A percentile compares a stretch with the other conserved stretches of the same genome.
Conservation (phyloP, 495 filamentous ascomycete genomes). For the Daldinia vernicosa region DNA sequence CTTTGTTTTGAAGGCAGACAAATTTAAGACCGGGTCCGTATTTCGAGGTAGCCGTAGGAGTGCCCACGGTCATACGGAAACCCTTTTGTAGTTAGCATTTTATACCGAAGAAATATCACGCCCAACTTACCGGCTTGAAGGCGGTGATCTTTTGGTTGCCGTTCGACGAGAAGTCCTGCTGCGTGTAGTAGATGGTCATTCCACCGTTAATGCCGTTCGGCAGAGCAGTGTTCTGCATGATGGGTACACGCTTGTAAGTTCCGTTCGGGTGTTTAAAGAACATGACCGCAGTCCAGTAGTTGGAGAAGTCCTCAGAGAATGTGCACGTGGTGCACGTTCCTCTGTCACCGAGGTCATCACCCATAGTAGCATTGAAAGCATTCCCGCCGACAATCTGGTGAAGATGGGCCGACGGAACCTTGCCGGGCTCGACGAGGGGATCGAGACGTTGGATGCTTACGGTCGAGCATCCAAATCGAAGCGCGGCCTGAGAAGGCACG, state of each 20-base stretch:
- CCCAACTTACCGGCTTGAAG: constrained; percentile 56
- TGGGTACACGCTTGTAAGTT: constrained; percentile 60
- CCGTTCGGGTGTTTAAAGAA: constrained; percentile 64
- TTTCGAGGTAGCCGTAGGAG: constrained; percentile 48
- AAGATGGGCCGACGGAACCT: constrained; percentile 56
- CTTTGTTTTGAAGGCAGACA: constrained; percentile 57
- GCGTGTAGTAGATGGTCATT: constrained; percentile 65
- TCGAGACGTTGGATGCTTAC: constrained; percentile 60
- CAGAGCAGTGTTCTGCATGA: constrained; percentile 59
- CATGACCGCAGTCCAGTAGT: constrained; percentile 62
- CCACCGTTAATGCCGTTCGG: constrained; percentile 60
- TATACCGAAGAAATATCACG: neutral
- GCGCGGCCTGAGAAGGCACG: constrained; percentile 54
- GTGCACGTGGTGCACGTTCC: constrained; percentile 59
- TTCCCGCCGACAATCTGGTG: constrained; percentile 63
- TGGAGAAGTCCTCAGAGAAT: constrained; percentile 59
- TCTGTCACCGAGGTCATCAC: constrained; percentile 53
- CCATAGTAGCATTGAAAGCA: constrained; percentile 60
- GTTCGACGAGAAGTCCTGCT: constrained; percentile 58
- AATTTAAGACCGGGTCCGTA: constrained; percentile 56
- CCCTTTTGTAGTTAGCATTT: constrained; percentile 46
- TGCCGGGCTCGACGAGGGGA: constrained; percentile 59
- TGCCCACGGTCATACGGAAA: constrained; percentile 65
- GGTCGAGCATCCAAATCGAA: constrained; percentile 61
- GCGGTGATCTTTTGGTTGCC: constrained; percentile 59